Base-by-base conservation (phyloP, 1,139 yeast species). In the Lodderomyces pseudojiufengensis region DNA sequence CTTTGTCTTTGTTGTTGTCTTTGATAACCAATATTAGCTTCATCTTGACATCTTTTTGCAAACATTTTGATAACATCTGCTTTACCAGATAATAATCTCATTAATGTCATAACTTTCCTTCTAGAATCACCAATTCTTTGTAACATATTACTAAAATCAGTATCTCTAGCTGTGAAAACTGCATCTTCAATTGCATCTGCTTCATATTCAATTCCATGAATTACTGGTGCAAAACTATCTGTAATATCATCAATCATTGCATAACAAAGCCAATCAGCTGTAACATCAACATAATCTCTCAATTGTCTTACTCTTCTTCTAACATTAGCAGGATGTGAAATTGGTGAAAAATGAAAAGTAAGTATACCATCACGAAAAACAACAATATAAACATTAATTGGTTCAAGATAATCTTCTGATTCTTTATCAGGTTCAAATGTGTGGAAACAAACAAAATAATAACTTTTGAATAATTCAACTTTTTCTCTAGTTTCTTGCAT, bases 31-130 rank as follows among this genome's bases (percentile, higher is more conserved):
- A 27, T 13, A 9, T 32, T 32, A 4, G 59, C 49, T 41, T 63
- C 55, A 43, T 92, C 97, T 50, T 84, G 94, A 60, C 97, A 90
- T 54, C 98, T 74, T 56, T 92, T 92, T 27, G 97, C 95, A 70
- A 92, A 88, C 95, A 90, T 92, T 53, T 86, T 85, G 51, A 92
- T 87, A 40, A 92, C 98, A 59, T 94, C 98, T 0, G 98, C 97
- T 58, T 92, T 92, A 43, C 96, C 95, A 20, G 95, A 81, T 36
- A 92, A 70, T 43, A 92, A 68, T 51, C 98, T 73, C 85, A 92
- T 81, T 54, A 92, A 67, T 12, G 43, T 83, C 95, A 88, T 88
- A 27, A 87, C 92, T 54, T 82, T 84, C 46, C 90, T 72, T 55
- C 97, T 76, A 14, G 95, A 79, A 52, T 85, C 90, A 38, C 96